Base-by-base conservation (phyloP, 1,284 basidiomycete species). In the Leccinum fuscescens region DNA sequence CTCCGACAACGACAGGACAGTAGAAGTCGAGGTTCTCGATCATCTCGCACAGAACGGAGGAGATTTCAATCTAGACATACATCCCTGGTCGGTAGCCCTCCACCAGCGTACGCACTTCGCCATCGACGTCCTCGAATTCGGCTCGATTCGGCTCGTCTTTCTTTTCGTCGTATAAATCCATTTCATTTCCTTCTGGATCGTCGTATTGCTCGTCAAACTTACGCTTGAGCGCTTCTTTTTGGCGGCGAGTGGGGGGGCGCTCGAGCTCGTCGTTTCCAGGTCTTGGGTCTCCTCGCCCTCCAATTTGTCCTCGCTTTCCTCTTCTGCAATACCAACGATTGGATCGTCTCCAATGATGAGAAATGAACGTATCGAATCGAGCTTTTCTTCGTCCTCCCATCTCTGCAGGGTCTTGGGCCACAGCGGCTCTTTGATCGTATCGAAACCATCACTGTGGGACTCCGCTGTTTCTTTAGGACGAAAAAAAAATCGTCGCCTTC, bases 131-230 rank as follows among this genome's bases (percentile, higher is more conserved):
- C 55, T 85, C 88, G 70, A 99, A 97, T 76, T 98, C 97, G 8
- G 86, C 86, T 53, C 86, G 84, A 73, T 98, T 98, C 54, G 95
- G 79, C 58, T 88, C 93, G 31, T 93, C 93, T 78, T 98, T 99
- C 74, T 93, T 90, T 73, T 91, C 86, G 56, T 90, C 87, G 78
- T 96, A 97, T 71, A 96, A 96, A 70, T 94, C 92, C 75, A 88
- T 77, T 69, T 90, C 89, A 35, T 84, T 79, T 15, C 81, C 80
- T 61, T 92, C 90, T 1, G 92, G 91, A 69, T 95, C 94, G 72
- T 98, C 95, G 74, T 98, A 98, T 75, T 97, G 92, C 71, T 95
- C 93, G 77, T 99, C 93, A 72, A 98, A 98, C 73, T 96, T 96
- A 65, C 89, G 88, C 75, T 98, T 98, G 60, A 98, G 82, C 1